Evolutionary conservation across 1,139 yeast genomes (phyloP).

Genomic region (Zygosaccharomyces sapae): DNA sequence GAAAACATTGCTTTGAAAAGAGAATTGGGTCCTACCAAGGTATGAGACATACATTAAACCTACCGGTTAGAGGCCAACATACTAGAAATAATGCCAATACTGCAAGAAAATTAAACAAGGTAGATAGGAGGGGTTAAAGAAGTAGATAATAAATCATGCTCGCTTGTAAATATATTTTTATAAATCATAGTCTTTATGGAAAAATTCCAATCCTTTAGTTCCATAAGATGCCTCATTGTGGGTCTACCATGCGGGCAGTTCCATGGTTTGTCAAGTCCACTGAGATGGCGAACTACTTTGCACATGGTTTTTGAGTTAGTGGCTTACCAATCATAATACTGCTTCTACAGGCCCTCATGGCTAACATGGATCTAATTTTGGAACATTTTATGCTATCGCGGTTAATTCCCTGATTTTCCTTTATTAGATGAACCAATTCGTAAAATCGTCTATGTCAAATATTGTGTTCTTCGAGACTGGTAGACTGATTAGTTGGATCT

Average conservation of each 20-base stretch:
- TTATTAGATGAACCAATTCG: constrained; percentile 65
- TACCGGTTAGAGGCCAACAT: constrained; percentile 91
- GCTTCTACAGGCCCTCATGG: constrained; percentile 90
- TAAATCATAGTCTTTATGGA: constrained; percentile 40
- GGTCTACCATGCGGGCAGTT: constrained; percentile 99
- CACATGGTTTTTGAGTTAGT: constrained; percentile 58
- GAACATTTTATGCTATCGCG: constrained; percentile 56
- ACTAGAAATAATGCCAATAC: constrained; percentile 88
- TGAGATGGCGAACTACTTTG: constrained; percentile 60
- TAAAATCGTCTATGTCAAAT: constrained; percentile 63
- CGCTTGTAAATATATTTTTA: constrained; percentile 7
- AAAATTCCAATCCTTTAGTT: constrained; percentile 49
- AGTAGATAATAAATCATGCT: too few species aligned
- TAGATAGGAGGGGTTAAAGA: constrained; percentile 60
- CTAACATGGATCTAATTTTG: constrained; percentile 77
- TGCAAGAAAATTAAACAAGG: constrained; percentile 77
- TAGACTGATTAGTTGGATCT: constrained; percentile 53
- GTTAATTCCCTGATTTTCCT: constrained; percentile 39
- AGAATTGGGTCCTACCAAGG: constrained; percentile 84
- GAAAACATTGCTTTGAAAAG: constrained; percentile 77
- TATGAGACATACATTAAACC: constrained; percentile 79
- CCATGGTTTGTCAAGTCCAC: constrained; percentile 88
- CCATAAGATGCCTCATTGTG: constrained; percentile 84
- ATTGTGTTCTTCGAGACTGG: constrained; percentile 71
- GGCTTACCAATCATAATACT: constrained; percentile 92